These are phyloP conservation scores for Metarhizium guizhouense DNA, from an alignment of 2,329 filamentous ascomycete genomes.

Conservation along the genomic window DNA sequence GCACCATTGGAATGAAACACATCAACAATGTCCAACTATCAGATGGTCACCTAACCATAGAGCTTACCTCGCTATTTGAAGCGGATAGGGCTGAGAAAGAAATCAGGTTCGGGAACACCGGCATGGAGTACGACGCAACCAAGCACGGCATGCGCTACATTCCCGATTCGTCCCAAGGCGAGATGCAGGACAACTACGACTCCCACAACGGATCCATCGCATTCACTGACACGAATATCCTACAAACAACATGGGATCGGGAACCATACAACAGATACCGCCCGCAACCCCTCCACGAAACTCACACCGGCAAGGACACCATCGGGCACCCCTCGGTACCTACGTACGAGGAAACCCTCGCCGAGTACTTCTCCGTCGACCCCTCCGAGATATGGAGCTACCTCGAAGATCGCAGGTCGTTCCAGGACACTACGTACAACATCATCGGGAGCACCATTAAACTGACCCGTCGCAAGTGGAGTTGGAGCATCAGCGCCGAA, in stretches of 20 bases:
- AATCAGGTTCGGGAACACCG: background rate
- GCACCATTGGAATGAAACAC: conserved; percentile 4
- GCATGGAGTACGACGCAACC: background rate
- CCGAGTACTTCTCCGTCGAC: conserved; percentile 6
- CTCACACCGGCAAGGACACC: background rate
- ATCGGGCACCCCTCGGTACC: background rate
- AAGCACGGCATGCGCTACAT: background rate
- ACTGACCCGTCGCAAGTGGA: conserved; percentile 9
- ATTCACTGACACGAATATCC: background rate
- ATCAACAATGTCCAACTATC: conserved; percentile 4
- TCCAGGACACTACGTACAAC: conserved; percentile 5
- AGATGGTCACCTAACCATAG: conserved; percentile 7
- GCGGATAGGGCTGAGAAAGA: background rate
- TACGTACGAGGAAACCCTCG: conserved; percentile 1
- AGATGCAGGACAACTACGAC: background rate
- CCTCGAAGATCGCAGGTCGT: conserved; percentile 4
- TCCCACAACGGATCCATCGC: background rate
- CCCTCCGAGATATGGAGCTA: conserved; percentile 6
- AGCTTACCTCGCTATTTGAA: conserved; percentile 11
- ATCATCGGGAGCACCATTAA: conserved; percentile 11
- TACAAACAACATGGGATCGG: background rate
- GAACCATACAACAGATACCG: background rate
- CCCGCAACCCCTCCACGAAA: background rate
- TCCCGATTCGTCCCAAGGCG: background rate
- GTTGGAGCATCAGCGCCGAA: conserved; percentile 9